Evolutionary conservation across 1,139 yeast species (phyloP).

Genomic region (Yamadazyma membranifaciens): DNA sequence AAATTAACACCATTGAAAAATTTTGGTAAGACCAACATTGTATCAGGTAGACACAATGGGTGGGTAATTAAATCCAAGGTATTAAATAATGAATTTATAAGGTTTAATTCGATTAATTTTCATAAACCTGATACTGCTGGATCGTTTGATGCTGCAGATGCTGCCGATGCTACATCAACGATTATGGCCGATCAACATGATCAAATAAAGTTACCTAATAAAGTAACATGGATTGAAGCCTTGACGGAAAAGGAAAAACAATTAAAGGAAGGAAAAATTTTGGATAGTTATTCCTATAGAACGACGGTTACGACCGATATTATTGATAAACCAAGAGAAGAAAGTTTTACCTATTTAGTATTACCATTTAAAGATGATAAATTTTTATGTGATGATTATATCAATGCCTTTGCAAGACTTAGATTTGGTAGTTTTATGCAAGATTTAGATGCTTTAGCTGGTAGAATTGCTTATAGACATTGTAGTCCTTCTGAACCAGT

Average conservation of each 20-base stretch:
- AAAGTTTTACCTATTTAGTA: conserved; percentile 70
- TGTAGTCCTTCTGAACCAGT: conserved; percentile 91
- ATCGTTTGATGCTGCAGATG: conserved; percentile 48
- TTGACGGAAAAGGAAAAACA: conserved; percentile 71
- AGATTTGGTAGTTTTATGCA: conserved; percentile 91
- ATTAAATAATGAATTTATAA: too few relatives aligned
- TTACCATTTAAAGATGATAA: conserved; percentile 84
- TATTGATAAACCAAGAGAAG: conserved; percentile 69
- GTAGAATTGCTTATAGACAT: conserved; percentile 81
- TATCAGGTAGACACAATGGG: too few relatives aligned
- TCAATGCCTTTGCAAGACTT: conserved; percentile 83
- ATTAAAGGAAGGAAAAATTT: conserved; percentile 63
- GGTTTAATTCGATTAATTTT: conserved; percentile 18
- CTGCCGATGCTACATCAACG: conserved; percentile 70
- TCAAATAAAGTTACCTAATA: conserved; percentile 39
- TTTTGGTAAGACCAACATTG: too few relatives aligned
- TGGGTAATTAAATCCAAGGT: too few relatives aligned
- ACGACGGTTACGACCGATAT: conserved; percentile 73
- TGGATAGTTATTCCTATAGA: conserved; percentile 68
- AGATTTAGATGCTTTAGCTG: conserved; percentile 87
- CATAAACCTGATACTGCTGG: conserved; percentile 42
- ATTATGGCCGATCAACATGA: conserved; percentile 52
- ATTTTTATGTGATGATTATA: conserved; percentile 82
- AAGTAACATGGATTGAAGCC: conserved; percentile 84
- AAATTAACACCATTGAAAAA: too few relatives aligned